Evolutionary conservation across 1,284 basidiomycete genomes (phyloP), one percentile per base, ranked within the genome.

Genomic region (Marasmius sp.): DNA sequence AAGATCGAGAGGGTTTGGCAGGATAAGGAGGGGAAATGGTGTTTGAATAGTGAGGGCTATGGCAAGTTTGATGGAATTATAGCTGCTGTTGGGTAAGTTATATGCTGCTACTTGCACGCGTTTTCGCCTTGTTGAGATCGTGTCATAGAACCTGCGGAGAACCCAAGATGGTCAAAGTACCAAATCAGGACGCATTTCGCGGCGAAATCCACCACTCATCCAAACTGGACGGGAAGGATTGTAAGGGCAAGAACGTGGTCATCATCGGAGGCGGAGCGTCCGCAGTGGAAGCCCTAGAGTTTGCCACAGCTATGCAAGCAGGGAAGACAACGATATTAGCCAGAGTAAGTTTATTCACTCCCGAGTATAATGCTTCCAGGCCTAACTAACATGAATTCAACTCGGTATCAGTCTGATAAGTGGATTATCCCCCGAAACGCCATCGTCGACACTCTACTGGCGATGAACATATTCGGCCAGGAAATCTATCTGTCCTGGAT

Each of bases 201-300:
- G 70, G 69, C 1, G 48, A 57, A 33, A 71, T 87, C n/a, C 67
- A 85, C 1, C 86, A 88, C 67, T 86, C 85, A 0, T 83, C 81
- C 0, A 73, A 85, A 65, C 79, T 88, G 10, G 81, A 83, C 64
- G 69, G 70, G 16, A 69, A 71, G 6, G 72, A 76, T 56, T 72
- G 71, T 16, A 72, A 74, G 8, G 84, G 79, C 0, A 86, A 85
- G 72, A 79, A 75, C 16, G 74, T 85, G 3, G 75, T 82, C 11
- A 77, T 86, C 2, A 75, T 89, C 27, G 87, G 86, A 0, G 81
- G 81, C 45, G 86, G 86, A 0, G 86, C 87, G 0, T 84, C 81
- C 54, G 86, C 83, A 8, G 82, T 88, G 16, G 86, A 88, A 67
- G 82, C 85, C 1, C 82, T 85, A n/a, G 85, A 88, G 67, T 79